Evolutionary conservation across 768 basidiomycete genomes (phyloP).

Genomic region (Boletus huronensis): DNA sequence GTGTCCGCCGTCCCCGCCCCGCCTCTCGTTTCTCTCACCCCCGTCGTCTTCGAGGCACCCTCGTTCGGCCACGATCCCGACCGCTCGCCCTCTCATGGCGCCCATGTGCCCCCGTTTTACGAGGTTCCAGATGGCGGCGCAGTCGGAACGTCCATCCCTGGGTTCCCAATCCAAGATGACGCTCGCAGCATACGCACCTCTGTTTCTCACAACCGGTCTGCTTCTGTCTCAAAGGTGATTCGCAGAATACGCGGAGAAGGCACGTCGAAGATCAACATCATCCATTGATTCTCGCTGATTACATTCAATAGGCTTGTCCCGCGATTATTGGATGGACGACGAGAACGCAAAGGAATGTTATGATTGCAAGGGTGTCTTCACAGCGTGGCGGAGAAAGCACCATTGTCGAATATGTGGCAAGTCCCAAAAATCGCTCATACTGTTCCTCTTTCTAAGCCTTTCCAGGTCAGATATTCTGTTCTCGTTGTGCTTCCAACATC

Average conservation of each 20-base stretch:
- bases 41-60: slow-evolving; percentile 76
- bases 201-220: slow-evolving; percentile 66
- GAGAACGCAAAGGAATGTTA: slow-evolving; percentile 94
- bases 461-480: slow-evolving; percentile 94
- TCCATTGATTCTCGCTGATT: slow-evolving; percentile 6
- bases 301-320: slow-evolving; percentile 61
- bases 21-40: slow-evolving; percentile 81
- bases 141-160: slow-evolving; percentile 80
- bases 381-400: slow-evolving; percentile 92
- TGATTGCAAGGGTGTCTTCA: slow-evolving; percentile 92
- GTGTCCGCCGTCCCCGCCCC: slow-evolving; percentile 61
- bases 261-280: slow-evolving; percentile 22
- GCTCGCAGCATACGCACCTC: slow-evolving; percentile 80
- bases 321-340: slow-evolving; percentile 99
- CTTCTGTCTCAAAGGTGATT: slow-evolving; percentile 89
- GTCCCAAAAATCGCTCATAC: slow-evolving; percentile 16
- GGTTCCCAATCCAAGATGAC: slow-evolving; percentile 90
- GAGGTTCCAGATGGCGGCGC: slow-evolving; percentile 54
- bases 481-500: slow-evolving; percentile 93
- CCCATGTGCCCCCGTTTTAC: slow-evolving; percentile 46
- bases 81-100: slow-evolving; percentile 51
- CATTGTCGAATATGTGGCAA: slow-evolving; percentile 96
- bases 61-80: slow-evolving; percentile 67
- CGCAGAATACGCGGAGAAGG: slow-evolving; percentile 90
- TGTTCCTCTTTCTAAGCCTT: background rate